phyloP scores from a whole-genome alignment of 176 grass and related monocot genomes.

The Triticum turgidum region DNA sequence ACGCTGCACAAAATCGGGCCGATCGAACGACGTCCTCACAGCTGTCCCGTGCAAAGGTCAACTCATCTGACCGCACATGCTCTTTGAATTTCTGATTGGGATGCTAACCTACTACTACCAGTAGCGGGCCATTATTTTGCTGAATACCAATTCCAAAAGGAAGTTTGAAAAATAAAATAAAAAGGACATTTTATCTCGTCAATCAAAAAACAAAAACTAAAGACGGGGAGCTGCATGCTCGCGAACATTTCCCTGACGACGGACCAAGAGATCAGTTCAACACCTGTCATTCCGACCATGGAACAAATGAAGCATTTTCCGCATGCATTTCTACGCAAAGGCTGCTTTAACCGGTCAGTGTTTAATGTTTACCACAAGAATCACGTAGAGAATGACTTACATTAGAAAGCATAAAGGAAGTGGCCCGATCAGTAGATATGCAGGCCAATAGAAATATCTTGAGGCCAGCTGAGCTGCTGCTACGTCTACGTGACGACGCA shows the following conservation, averaged over 20 bases:
- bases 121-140: too few relatives aligned
- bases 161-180: too few relatives aligned
- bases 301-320: neutral
- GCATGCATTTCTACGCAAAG: neutral
- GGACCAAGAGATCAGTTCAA: neutral
- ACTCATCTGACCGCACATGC: constrained; percentile 42
- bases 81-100: constrained; percentile 38
- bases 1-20: neutral
- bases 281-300: constrained; percentile 18
- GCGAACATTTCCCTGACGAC: constrained; percentile 2
- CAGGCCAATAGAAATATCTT: neutral
- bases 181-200: too few relatives aligned
- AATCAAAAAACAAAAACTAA: neutral
- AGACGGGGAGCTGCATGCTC: neutral
- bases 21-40: constrained; percentile 28
- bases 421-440: neutral
- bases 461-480: neutral
- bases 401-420: neutral
- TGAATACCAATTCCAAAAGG: too few relatives aligned
- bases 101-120: too few relatives aligned
- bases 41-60: constrained; percentile 45
- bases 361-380: neutral
- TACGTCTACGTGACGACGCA: neutral
- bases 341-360: constrained; percentile 15
- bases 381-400: neutral